Conservation (phyloP, 75 land plant genomes). For the Pinus albicaulis region DNA sequence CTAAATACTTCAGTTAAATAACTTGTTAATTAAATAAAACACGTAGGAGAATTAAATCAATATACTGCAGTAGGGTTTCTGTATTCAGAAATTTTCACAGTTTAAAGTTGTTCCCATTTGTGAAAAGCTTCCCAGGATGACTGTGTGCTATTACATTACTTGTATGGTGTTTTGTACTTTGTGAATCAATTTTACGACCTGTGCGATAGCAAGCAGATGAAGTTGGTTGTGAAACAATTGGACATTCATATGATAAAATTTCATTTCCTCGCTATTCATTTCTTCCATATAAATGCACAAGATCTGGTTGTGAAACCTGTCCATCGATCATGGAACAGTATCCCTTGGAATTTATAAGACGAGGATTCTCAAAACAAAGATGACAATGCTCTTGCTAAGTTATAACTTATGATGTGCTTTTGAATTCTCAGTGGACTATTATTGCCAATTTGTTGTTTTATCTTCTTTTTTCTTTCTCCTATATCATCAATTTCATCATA, state of each 20-base stretch:
- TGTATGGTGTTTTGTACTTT: slow-evolving; percentile 8
- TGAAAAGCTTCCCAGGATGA: not conserved
- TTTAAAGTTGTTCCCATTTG: not conserved
- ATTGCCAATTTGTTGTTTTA: no score
- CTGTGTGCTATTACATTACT: not conserved
- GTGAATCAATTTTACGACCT: not conserved
- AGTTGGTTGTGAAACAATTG: not conserved
- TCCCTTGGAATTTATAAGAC: not conserved
- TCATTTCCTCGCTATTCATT: not conserved
- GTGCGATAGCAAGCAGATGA: not conserved
- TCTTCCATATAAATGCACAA: not conserved
- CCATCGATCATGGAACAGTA: not conserved
- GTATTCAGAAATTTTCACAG: no score
- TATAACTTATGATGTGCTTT: no score
- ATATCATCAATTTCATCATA: no score
- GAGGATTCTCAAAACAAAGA: no score
- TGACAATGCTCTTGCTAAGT: no score
- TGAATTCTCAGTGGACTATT: no score
- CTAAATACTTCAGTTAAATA: no score
- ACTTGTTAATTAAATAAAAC: no score
- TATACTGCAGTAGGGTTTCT: no score
- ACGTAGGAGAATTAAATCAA: no score
- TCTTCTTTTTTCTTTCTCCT: no score
- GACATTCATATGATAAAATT: not conserved
- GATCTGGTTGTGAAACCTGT: not conserved